A percentile compares a stretch with the other conserved stretches of the same genome.
Conservation (phyloP, 768 basidiomycete genomes). For the Kwoniella bestiolae region DNA sequence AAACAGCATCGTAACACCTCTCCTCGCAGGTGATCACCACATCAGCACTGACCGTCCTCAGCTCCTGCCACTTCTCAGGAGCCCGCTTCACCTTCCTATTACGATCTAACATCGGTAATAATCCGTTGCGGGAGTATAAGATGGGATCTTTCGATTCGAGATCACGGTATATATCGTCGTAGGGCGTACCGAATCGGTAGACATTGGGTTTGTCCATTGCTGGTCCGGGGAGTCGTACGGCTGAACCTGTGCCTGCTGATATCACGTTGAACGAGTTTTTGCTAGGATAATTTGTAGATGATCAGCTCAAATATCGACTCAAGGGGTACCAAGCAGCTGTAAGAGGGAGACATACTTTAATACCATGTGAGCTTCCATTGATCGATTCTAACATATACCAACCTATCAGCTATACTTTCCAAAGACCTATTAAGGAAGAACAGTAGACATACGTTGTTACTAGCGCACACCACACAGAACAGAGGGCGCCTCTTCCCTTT, state of each 20-base stretch:
- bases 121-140: conserved; percentile 91
- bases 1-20: conserved; percentile 96
- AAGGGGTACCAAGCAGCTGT: background rate
- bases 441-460: conserved; percentile 75
- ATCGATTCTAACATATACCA: conserved; percentile 72
- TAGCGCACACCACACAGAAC: conserved; percentile 99
- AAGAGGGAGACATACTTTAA: conserved; percentile 69
- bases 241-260: conserved; percentile 94
- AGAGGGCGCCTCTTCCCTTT: conserved; percentile 66
- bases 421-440: no score
- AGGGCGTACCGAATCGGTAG: conserved; percentile 94
- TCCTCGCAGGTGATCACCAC: conserved; percentile 99
- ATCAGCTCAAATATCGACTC: no score
- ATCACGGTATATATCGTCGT: conserved; percentile 93
- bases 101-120: conserved; percentile 93
- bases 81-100: conserved; percentile 89
- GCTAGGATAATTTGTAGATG: no score
- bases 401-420: no score
- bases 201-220: conserved; percentile 98
- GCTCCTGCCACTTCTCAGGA: conserved; percentile 97
- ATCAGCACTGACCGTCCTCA: conserved; percentile 76
- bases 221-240: conserved; percentile 92
- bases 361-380: conserved; percentile 96
- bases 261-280: conserved; percentile 90
- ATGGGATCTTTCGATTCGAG: conserved; percentile 78